Evolutionary conservation across 805 yeast genomes (phyloP), one percentile per base, ranked within the genome.

Genomic region (Sungouiella thailandica): DNA sequence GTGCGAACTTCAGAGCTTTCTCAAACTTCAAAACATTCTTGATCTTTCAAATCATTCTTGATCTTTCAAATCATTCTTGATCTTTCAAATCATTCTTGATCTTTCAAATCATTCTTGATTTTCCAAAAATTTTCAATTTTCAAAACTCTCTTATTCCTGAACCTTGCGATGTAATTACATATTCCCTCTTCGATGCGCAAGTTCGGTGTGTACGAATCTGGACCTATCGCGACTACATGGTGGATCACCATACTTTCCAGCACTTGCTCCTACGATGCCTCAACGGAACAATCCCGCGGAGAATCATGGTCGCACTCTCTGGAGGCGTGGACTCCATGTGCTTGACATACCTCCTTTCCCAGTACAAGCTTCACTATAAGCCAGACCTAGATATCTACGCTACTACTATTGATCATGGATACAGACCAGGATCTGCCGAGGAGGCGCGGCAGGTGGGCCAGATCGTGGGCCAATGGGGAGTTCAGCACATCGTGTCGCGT

Each of bases 241-340:
- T 32, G 15, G 23, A 24, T 19, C 27, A 13, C 14, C 7, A 18
- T 17, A 25, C 25, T 2, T 43, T 43, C 26, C 37, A 30, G 3
- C 27, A 7, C 9, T 36, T 17, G 10, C 36, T 43, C 20, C 30
- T 32, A 17, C 32, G 32, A 33, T 40, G 44, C 23, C 37, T 43
- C 28, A 23, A 23, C 3, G 29, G 31, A 10, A 37, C 41, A 6
- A 32, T 46, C 5, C 72, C 70, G 4, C 25, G 34, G 5, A 50
- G 40, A 19, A 36, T 76, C 0, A 74, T 66, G 4, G 54, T 84
- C 12, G 87, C 88, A 0, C 68, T 84, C 1, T 78, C 87, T 11
- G 95, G 95, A 1, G 94, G 94, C 1, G 87, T 80, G 0, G 94
- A 84, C 50, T 83, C 93, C 1, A 78, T 83, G 77, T 78, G 83